Percentiles rank a stretch among this genome's conserved stretches.
phyloP scores from a whole-genome alignment of 176 grass and related monocot genomes.

The Eleusine coracana region DNA sequence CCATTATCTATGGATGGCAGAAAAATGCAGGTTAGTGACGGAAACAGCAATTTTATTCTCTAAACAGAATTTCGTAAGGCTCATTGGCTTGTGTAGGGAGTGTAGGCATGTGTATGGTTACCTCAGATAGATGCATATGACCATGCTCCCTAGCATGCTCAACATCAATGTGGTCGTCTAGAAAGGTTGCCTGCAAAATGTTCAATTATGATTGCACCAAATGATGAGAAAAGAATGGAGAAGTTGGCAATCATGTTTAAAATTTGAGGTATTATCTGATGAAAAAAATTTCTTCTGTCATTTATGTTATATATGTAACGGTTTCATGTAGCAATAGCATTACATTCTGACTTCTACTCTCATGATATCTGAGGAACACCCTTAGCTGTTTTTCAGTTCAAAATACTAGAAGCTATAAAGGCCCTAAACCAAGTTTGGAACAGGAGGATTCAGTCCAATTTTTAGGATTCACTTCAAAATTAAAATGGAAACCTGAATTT shows the following conservation, averaged over 20 bases:
- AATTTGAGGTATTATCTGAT: constrained; percentile 28
- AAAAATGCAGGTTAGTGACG: constrained; percentile 18
- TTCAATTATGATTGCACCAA: constrained; percentile 31
- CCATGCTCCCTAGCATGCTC: constrained; percentile 82
- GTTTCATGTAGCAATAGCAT: neutral
- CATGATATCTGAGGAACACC: neutral
- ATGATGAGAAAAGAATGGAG: constrained; percentile 24
- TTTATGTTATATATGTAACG: neutral
- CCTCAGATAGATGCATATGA: constrained; percentile 92
- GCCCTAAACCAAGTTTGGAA: neutral
- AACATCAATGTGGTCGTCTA: constrained; percentile 75
- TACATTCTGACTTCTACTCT: neutral
- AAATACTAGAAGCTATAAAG: neutral
- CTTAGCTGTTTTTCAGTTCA: neutral
- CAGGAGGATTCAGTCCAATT: neutral
- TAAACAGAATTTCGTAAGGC: constrained; percentile 32
- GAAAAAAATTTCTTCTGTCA: constrained; percentile 12
- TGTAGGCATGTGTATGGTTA: constrained; percentile 35
- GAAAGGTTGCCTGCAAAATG: constrained; percentile 86
- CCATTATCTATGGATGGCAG: constrained; percentile 65
- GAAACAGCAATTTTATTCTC: constrained; percentile 14
- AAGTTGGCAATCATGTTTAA: constrained; percentile 12
- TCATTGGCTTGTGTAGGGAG: constrained; percentile 9
- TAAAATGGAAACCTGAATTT: neutral
- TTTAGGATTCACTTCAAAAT: neutral